Conservation (phyloP, 2,329 filamentous ascomycete species). For the Metarhizium anisopliae region DNA sequence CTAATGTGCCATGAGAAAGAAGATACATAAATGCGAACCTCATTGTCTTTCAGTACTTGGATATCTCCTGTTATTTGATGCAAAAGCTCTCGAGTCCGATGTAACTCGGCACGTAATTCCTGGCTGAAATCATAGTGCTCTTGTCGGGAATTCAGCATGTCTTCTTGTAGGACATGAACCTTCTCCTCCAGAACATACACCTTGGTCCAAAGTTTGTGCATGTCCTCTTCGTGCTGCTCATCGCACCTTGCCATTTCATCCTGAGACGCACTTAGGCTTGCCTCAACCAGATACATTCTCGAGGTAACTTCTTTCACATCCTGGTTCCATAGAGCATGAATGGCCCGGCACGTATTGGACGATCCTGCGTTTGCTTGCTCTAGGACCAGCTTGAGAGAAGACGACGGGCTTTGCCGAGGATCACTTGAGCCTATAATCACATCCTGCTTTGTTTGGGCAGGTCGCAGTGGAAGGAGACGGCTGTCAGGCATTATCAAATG, state of each 20-base stretch:
- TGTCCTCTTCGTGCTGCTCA: background rate
- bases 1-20: no score
- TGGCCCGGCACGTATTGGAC: background rate
- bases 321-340: background rate
- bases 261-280: background rate
- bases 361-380: background rate
- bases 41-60: background rate
- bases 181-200: background rate
- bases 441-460: background rate
- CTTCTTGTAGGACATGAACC: background rate
- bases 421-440: background rate
- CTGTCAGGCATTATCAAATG: background rate
- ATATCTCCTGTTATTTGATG: background rate
- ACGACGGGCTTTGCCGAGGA: background rate
- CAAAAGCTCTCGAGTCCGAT: background rate
- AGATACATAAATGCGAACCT: background rate
- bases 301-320: background rate
- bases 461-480: background rate
- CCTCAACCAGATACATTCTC: background rate
- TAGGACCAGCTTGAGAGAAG: background rate
- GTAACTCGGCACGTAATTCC: background rate
- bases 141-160: background rate
- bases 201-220: background rate
- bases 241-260: background rate
- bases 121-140: background rate